A percentile compares a stretch with the other conserved stretches of the same genome.
Evolutionary conservation across 352 stramenopile genomes (phyloP).

Genomic region (Pythium phragmiticola): DNA sequence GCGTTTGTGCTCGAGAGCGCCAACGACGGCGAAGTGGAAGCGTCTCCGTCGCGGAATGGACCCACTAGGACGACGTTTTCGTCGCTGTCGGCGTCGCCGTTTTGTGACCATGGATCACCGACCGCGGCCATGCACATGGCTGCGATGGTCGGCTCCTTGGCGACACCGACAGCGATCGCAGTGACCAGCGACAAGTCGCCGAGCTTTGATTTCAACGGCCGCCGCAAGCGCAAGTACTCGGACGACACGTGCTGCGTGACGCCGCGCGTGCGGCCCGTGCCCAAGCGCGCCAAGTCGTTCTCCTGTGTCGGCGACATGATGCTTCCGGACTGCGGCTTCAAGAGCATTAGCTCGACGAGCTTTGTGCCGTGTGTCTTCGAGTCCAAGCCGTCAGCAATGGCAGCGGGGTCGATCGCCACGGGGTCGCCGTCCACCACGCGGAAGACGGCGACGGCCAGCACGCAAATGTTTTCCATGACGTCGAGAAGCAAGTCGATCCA

Average conservation of each 20-base stretch:
- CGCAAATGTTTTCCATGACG: conserved; percentile 4
- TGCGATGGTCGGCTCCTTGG: conserved; percentile 9
- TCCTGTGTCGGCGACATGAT: conserved; percentile 33
- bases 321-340: conserved; percentile 17
- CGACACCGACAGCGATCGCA: neutral
- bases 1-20: conserved; percentile 33
- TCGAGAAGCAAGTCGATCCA: conserved; percentile 46
- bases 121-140: conserved; percentile 13
- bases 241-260: conserved; percentile 33
- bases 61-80: conserved; percentile 5
- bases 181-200: conserved; percentile 10
- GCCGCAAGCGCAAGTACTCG: conserved; percentile 57
- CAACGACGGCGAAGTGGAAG: conserved; percentile 4
- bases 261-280: conserved; percentile 43
- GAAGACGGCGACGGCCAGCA: neutral
- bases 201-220: conserved; percentile 37
- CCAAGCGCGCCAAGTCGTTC: conserved; percentile 58
- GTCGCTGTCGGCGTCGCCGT: conserved; percentile 25
- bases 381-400: neutral
- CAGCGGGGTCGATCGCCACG: too few relatives aligned
- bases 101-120: conserved; percentile 14
- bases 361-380: neutral
- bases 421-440: neutral
- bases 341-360: conserved; percentile 14
- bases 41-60: too few relatives aligned